These are phyloP conservation scores for Ephemerocybe angulata DNA, from an alignment of 768 basidiomycete species.

Conservation along the genomic window DNA sequence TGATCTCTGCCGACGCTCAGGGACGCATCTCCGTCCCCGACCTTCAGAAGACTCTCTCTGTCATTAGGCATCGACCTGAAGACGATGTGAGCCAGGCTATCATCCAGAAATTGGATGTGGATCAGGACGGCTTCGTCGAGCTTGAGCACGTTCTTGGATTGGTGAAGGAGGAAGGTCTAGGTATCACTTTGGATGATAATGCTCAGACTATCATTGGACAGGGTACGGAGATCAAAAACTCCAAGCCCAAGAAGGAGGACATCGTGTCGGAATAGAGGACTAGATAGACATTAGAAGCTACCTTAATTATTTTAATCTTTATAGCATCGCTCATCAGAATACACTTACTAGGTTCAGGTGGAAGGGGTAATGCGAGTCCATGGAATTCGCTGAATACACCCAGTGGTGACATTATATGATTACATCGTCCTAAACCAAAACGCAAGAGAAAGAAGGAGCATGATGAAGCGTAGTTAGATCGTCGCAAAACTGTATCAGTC, in stretches of 20 bases:
- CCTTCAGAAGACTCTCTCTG: slow-evolving; percentile 83
- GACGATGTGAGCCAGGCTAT: slow-evolving; percentile 85
- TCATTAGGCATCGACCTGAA: slow-evolving; percentile 91
- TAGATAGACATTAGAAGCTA: neutral
- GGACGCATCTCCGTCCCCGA: slow-evolving; percentile 89
- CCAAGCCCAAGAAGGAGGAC: slow-evolving; percentile 90
- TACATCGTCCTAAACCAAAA: neutral
- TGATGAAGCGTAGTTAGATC: slow-evolving; percentile 6
- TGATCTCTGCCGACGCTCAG: slow-evolving; percentile 80
- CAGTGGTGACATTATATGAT: neutral
- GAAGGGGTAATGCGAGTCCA: neutral
- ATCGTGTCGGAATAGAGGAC: slow-evolving; percentile 70
- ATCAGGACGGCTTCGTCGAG: slow-evolving; percentile 94
- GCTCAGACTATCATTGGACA: slow-evolving; percentile 81
- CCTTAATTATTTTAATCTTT: neutral
- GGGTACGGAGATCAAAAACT: slow-evolving; percentile 76
- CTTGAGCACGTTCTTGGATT: slow-evolving; percentile 90
- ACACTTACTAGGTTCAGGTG: too few relatives aligned
- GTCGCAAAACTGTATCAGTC: neutral
- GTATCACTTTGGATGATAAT: slow-evolving; percentile 81
- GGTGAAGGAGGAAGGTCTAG: slow-evolving; percentile 83
- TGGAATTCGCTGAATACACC: neutral
- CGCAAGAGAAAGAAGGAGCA: neutral
- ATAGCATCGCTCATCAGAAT: too few relatives aligned
- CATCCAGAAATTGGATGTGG: slow-evolving; percentile 91